These are phyloP conservation scores for Hygrophoropsis aurantiaca DNA, from an alignment of 768 basidiomycete species.

Conservation along the genomic window DNA sequence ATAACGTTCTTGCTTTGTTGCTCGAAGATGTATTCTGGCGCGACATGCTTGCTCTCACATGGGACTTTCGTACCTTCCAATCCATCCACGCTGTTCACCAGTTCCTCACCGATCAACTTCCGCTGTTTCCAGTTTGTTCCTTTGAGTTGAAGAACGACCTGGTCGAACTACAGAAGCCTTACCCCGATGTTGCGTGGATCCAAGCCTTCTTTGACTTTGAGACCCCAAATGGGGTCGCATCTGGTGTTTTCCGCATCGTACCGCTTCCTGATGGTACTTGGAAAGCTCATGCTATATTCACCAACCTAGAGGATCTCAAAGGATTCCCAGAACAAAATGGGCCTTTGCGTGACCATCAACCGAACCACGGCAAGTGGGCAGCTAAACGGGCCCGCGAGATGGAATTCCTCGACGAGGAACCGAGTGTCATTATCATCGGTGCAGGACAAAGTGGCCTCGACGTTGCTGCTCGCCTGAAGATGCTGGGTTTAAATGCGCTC, in stretches of 20 bases:
- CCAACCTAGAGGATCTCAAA: conserved; percentile 50
- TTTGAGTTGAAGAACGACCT: conserved; percentile 23
- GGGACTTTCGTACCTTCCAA: conserved; percentile 61
- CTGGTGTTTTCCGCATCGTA: conserved; percentile 48
- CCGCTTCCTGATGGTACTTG: conserved; percentile 41
- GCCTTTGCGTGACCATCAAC: conserved; percentile 39
- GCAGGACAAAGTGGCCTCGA: conserved; percentile 56
- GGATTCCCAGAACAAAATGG: conserved; percentile 46
- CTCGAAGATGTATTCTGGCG: conserved; percentile 50
- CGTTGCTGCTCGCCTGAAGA: conserved; percentile 54
- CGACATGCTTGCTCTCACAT: conserved; percentile 61
- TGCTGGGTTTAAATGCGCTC: conserved; percentile 18
- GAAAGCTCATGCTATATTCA: conserved; percentile 50
- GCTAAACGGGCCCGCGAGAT: conserved; percentile 23
- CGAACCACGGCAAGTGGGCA: conserved; percentile 34
- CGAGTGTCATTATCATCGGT: conserved; percentile 51
- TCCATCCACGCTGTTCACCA: conserved; percentile 36
- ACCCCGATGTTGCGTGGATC: conserved; percentile 41
- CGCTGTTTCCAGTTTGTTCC: conserved; percentile 13
- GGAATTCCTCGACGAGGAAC: conserved; percentile 39
- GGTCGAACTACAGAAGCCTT: conserved; percentile 23
- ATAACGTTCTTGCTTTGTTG: conserved; percentile 33
- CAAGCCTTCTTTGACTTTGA: conserved; percentile 46
- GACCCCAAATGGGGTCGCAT: conserved; percentile 36
- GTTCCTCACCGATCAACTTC: conserved; percentile 50